phyloP scores from a whole-genome alignment of 495 filamentous ascomycete genomes.

The Trichocladium uniseriatum region DNA sequence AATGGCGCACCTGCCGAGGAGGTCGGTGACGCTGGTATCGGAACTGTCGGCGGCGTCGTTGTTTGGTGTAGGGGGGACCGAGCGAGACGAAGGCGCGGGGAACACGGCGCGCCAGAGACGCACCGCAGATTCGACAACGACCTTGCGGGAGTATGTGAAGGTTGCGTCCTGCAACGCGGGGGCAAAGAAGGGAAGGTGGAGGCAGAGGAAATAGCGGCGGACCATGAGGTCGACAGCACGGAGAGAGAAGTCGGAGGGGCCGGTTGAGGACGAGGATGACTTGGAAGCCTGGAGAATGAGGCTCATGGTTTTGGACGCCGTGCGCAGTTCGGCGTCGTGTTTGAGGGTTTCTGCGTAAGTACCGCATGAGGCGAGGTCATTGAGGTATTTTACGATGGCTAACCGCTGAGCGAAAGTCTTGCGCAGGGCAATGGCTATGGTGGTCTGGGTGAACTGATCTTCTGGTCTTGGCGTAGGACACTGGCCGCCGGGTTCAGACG shows the following conservation, averaged over 20 bases:
- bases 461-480: slow-evolving; percentile 16
- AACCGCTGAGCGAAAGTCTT: slow-evolving; percentile 40
- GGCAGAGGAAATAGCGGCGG: slow-evolving; percentile 35
- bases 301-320: slow-evolving; percentile 29
- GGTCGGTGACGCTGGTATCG: not conserved
- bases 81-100: slow-evolving; percentile 9
- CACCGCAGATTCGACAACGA: slow-evolving; percentile 40
- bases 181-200: slow-evolving; percentile 42
- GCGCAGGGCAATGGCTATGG: slow-evolving; percentile 37
- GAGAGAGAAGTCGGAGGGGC: no score
- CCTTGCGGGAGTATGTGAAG: slow-evolving; percentile 43
- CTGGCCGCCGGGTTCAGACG: not conserved
- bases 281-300: slow-evolving; percentile 27
- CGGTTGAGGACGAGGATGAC: no score
- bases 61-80: not conserved
- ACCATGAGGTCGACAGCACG: slow-evolving; percentile 23
- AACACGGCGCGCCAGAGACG: slow-evolving; percentile 41
- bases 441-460: slow-evolving; percentile 36
- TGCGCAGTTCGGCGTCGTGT: slow-evolving; percentile 30
- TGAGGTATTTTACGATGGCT: slow-evolving; percentile 38
- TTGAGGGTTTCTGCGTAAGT: slow-evolving; percentile 25
- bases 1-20: not conserved
- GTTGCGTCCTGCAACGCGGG: slow-evolving; percentile 28
- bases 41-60: not conserved
- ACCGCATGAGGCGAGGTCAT: slow-evolving; percentile 27